Evolutionary conservation across 768 basidiomycete species (phyloP).

Genomic region (Tulasnella sp.): DNA sequence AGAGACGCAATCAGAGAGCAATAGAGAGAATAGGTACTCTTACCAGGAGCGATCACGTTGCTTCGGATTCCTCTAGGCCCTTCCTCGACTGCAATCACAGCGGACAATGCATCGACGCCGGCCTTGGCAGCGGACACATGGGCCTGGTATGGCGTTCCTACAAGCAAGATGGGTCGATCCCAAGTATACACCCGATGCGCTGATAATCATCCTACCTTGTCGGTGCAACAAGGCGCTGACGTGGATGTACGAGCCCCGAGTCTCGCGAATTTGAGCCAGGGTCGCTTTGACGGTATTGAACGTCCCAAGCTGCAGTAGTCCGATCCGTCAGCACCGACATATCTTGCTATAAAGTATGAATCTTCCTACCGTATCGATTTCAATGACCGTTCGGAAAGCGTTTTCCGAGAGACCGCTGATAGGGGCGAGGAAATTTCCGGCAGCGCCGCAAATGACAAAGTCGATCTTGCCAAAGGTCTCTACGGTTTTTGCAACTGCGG

Average conservation of each 20-base stretch:
- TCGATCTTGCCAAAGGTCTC: constrained; percentile 82
- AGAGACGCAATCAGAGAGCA: too few relatives aligned
- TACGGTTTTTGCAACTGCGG: constrained; percentile 73
- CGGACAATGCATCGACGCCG: constrained; percentile 82
- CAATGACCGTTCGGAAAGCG: constrained; percentile 87
- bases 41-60: constrained; percentile 72
- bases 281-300: constrained; percentile 95
- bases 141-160: constrained; percentile 79
- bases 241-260: constrained; percentile 80
- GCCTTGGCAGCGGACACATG: constrained; percentile 96
- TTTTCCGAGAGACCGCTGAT: constrained; percentile 80
- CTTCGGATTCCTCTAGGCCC: constrained; percentile 92
- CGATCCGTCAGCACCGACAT: not conserved
- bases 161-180: constrained; percentile 13
- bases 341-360: not conserved
- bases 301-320: constrained; percentile 64
- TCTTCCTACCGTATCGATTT: constrained; percentile 79
- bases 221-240: constrained; percentile 89
- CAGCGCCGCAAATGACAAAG: constrained; percentile 93
- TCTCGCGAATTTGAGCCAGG: constrained; percentile 60
- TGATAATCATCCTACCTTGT: constrained; percentile 46
- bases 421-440: constrained; percentile 92
- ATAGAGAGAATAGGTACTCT: not conserved
- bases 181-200: not conserved
- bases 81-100: constrained; percentile 86